A percentile compares a stretch with the other conserved stretches of the same genome.
phyloP scores from a whole-genome alignment of 768 basidiomycete genomes.

The Leucosporidium scottii region DNA sequence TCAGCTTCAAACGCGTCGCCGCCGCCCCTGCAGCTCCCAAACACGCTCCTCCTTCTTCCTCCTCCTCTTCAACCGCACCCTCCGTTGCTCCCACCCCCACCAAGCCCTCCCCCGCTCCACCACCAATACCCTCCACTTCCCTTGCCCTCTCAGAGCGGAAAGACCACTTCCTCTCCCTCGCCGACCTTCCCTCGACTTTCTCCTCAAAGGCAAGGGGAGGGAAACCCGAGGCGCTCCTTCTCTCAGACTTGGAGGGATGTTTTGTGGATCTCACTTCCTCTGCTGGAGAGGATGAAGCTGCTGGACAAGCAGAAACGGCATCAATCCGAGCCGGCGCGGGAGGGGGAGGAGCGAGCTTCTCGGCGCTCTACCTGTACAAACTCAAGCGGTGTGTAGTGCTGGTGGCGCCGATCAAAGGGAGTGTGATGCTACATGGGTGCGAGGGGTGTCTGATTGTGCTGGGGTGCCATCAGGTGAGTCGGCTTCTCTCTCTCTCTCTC shows the following conservation, averaged over 20 bases:
- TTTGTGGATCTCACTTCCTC: slow-evolving; percentile 53
- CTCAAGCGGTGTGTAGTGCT: slow-evolving; percentile 59
- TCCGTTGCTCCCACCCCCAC: neutral
- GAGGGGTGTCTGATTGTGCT: slow-evolving; percentile 58
- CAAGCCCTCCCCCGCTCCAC: neutral
- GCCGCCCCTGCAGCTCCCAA: neutral
- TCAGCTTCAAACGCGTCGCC: slow-evolving; percentile 25
- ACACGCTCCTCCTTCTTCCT: neutral
- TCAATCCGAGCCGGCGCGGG: too few relatives aligned
- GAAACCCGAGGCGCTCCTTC: slow-evolving; percentile 49
- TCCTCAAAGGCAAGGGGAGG: too few relatives aligned
- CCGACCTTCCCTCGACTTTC: slow-evolving; percentile 27
- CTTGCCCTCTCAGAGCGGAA: slow-evolving; percentile 2
- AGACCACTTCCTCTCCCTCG: neutral
- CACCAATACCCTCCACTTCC: slow-evolving; percentile 1
- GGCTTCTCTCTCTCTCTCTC: neutral
- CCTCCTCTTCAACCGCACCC: neutral
- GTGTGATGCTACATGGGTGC: slow-evolving; percentile 63
- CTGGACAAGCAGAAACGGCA: too few relatives aligned
- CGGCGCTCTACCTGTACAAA: slow-evolving; percentile 60
- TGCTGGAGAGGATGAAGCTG: too few relatives aligned
- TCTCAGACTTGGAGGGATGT: slow-evolving; percentile 62
- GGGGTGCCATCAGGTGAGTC: slow-evolving; percentile 76
- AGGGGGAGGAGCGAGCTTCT: slow-evolving; percentile 7
- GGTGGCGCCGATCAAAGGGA: slow-evolving; percentile 60